Evolutionary conservation across 805 yeast species (phyloP).

Genomic region (Sugiyamaella qingdaonensis): DNA sequence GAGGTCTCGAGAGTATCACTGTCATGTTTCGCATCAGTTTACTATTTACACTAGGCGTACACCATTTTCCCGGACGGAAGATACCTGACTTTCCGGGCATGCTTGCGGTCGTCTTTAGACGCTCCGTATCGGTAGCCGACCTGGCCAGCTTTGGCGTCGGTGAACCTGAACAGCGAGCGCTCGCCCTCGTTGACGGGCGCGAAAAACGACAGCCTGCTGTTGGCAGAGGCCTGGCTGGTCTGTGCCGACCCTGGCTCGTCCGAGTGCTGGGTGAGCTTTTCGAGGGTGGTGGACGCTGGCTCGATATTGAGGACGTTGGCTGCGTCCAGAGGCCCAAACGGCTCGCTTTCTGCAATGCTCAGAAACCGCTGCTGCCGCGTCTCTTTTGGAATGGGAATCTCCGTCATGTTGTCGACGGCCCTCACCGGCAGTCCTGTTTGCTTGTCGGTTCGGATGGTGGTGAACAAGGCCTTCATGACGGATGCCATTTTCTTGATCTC

Average conservation of each 20-base stretch:
- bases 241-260: constrained; percentile 35
- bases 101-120: constrained; percentile 80
- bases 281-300: constrained; percentile 80
- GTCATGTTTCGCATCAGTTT: no score
- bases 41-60: constrained; percentile 19
- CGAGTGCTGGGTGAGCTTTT: constrained; percentile 46
- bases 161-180: constrained; percentile 66
- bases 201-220: constrained; percentile 34
- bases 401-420: constrained; percentile 77
- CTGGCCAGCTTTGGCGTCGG: constrained; percentile 70
- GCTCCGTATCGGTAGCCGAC: constrained; percentile 94
- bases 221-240: constrained; percentile 24
- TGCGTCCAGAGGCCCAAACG: constrained; percentile 94
- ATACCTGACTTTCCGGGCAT: constrained; percentile 51
- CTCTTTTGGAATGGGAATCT: constrained; percentile 85
- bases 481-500: constrained; percentile 58
- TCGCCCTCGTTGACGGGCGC: constrained; percentile 69
- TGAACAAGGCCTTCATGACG: constrained; percentile 76
- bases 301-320: constrained; percentile 77
- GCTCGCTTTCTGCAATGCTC: constrained; percentile 90
- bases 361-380: constrained; percentile 77
- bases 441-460: constrained; percentile 32
- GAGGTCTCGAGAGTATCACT: no score
- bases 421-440: constrained; percentile 28
- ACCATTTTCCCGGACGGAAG: constrained; percentile 20